A percentile compares a stretch with the other conserved stretches of the same genome.
phyloP scores from a whole-genome alignment of 1,284 basidiomycete species.

The Apiotrichum akiyoshidainum region DNA sequence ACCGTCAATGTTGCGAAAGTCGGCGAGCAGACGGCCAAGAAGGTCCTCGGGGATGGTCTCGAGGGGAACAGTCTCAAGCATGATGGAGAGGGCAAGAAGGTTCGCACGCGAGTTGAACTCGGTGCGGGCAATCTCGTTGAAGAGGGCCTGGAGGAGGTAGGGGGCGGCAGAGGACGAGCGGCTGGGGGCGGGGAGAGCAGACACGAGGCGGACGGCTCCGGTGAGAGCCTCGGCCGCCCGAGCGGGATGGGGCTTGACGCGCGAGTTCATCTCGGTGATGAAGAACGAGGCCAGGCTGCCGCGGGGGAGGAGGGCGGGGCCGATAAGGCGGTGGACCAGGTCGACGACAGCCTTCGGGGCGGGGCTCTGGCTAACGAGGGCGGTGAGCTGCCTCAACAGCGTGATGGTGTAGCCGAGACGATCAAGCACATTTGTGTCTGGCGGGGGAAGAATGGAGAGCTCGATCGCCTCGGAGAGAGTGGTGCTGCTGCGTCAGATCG shows the following conservation, averaged over 20 bases:
- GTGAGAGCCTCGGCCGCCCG: constrained; percentile 31
- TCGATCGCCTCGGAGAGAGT: constrained; percentile 10
- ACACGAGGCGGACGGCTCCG: constrained; percentile 19
- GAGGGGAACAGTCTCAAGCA: constrained; percentile 27
- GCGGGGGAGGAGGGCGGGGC: constrained; percentile 24
- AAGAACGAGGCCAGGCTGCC: constrained; percentile 20
- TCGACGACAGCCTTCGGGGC: constrained; percentile 12
- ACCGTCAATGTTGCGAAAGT: constrained; percentile 25
- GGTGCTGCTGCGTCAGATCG: constrained; percentile 3
- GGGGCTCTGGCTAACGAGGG: constrained; percentile 3
- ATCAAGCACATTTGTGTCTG: constrained; percentile 25
- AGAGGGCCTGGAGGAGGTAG: constrained; percentile 31
- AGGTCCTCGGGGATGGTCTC: constrained; percentile 20
- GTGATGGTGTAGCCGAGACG: constrained; percentile 23
- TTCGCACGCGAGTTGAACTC: constrained; percentile 21
- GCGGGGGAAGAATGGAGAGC: constrained; percentile 11
- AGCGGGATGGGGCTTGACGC: constrained; percentile 24
- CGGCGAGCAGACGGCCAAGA: constrained; percentile 22
- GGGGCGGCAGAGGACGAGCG: constrained; percentile 6
- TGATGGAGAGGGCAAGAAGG: constrained; percentile 22
- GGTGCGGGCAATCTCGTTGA: constrained; percentile 12
- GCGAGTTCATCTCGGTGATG: constrained; percentile 24
- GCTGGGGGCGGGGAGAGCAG: constrained; percentile 12
- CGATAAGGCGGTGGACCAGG: constrained; percentile 16
- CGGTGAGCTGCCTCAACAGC: constrained; percentile 28